phyloP scores from a whole-genome alignment of 257 asterid genomes.

The Solanum dulcamara region DNA sequence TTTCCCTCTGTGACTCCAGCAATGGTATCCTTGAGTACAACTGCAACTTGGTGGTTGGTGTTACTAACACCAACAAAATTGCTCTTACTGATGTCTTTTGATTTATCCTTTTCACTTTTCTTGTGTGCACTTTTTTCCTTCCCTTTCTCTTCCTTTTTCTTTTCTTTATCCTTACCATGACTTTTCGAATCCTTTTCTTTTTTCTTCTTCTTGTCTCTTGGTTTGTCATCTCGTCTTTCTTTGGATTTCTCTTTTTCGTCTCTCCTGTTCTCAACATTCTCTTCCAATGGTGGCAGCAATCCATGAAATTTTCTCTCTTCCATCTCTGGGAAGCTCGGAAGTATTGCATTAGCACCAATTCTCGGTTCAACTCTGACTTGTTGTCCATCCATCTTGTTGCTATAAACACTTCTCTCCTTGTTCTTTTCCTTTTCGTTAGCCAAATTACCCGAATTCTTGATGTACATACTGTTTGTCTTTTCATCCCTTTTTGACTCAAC shows the following conservation, averaged over 20 bases:
- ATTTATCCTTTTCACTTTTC: slow-evolving; percentile 22
- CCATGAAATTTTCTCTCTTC: slow-evolving; percentile 21
- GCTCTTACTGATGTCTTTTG: slow-evolving; percentile 11
- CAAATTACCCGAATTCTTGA: slow-evolving; percentile 13
- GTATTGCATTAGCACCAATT: slow-evolving; percentile 15
- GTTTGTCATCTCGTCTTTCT: slow-evolving; percentile 21
- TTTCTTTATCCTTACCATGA: slow-evolving; percentile 27
- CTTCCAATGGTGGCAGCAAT: slow-evolving; percentile 24
- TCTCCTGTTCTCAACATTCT: slow-evolving; percentile 20
- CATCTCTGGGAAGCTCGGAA: slow-evolving; percentile 10
- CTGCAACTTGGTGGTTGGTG: slow-evolving; percentile 3
- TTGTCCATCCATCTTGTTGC: slow-evolving; percentile 22
- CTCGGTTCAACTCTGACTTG: slow-evolving; percentile 13
- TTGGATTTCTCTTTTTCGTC: slow-evolving; percentile 33
- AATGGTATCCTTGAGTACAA: slow-evolving; percentile 12
- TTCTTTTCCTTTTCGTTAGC: slow-evolving; percentile 30
- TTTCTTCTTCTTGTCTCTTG: slow-evolving; percentile 22
- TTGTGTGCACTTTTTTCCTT: slow-evolving; percentile 25
- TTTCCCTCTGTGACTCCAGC: slow-evolving; percentile 23
- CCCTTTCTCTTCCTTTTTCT: slow-evolving; percentile 9
- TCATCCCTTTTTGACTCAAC: slow-evolving; percentile 18
- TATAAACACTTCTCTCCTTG: slow-evolving; percentile 23
- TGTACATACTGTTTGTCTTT: slow-evolving; percentile 10
- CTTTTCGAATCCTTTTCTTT: slow-evolving; percentile 27
- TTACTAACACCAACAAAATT: slow-evolving; percentile 14